Conservation (phyloP, 2,329 filamentous ascomycete genomes). For the Pseudodiploospora longispora region DNA sequence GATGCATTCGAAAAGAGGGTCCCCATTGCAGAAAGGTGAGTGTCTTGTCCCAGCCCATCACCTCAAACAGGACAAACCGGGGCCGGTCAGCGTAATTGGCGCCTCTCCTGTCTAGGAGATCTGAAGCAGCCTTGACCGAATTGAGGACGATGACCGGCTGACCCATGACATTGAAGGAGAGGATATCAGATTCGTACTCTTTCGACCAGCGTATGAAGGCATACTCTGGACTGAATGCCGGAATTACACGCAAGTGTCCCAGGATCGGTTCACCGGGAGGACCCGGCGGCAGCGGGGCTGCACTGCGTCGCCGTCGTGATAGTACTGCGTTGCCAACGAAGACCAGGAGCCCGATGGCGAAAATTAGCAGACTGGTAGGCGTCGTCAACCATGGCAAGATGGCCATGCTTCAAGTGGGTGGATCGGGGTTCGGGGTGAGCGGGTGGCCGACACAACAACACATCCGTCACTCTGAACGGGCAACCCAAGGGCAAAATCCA, state of each 20-base stretch:
- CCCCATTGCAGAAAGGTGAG: constrained; percentile 37
- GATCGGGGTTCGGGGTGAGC: too few species aligned
- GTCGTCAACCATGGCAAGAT: constrained; percentile 1
- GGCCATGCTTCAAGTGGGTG: constrained; percentile 1
- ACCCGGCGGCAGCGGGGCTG: constrained; percentile 21
- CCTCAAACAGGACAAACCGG: constrained; percentile 33
- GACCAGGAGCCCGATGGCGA: constrained; percentile 4
- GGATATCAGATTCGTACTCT: constrained; percentile 42
- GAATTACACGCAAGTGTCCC: constrained; percentile 37
- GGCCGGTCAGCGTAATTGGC: constrained; percentile 37
- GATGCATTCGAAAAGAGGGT: constrained; percentile 34
- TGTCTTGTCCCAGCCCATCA: constrained; percentile 39
- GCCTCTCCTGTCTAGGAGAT: constrained; percentile 37
- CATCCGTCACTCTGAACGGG: too few species aligned
- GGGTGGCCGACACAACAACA: too few species aligned
- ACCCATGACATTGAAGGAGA: constrained; percentile 26
- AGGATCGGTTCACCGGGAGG: constrained; percentile 30
- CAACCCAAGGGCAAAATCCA: too few species aligned
- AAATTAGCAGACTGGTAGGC: constrained; percentile 1
- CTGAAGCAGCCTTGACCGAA: constrained; percentile 31
- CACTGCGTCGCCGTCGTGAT: constrained; percentile 2
- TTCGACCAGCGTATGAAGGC: constrained; percentile 21
- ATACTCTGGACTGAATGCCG: constrained; percentile 22
- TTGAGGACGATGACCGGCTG: constrained; percentile 35
- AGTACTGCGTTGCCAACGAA: constrained; percentile 2